Base-by-base conservation (phyloP, 345 rosid genomes). In the Corchorus capsularis region DNA sequence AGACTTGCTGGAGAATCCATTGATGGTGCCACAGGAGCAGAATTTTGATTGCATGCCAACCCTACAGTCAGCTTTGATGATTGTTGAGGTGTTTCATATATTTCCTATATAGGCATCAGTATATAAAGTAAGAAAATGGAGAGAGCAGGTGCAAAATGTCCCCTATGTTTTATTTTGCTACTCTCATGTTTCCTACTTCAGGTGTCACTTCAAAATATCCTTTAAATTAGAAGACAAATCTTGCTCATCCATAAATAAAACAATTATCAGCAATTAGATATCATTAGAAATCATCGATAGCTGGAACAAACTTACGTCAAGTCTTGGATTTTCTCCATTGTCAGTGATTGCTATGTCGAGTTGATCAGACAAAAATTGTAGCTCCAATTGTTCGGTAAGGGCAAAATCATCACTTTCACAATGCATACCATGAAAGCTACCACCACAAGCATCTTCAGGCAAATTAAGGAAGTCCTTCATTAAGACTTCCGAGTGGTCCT, bases 361-460 rank as follows among this genome's bases (percentile, higher is more conserved):
- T 63, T 92, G 92, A 79, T 92, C 93, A 57, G 96, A 91, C 67
- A 94, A 74, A 80, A 87, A 89, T 81, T 94, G 96, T 76, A 94
- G 83, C 61, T 92, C 96, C 79, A 92, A 77, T n/a, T 92, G 89
- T 49, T 91, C 93, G 49, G 89, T 83, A 27, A 92, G 75, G 72
- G 77, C 79, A 35, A 79, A 79, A 82, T 75, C 71, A 34, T 87
- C 91, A 63, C 77, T 82, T 1, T 77, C 79, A 78, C 91, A 83
- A 59, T 74, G 79, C 72, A 85, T 73, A 50, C 80, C 88, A 76
- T 76, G 85, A 82, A 89, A 92, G 75, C 81, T 81, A 39, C 82
- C 85, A 79, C 83, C 86, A n/a, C 88, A 79, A 88, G 77, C 75
- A 61, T 87, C 89, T n/a, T 82, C 90, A 1, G 89, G 83, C 1